Conservation (phyloP, 2,329 filamentous ascomycete genomes). For the Apiospora aurea region DNA sequence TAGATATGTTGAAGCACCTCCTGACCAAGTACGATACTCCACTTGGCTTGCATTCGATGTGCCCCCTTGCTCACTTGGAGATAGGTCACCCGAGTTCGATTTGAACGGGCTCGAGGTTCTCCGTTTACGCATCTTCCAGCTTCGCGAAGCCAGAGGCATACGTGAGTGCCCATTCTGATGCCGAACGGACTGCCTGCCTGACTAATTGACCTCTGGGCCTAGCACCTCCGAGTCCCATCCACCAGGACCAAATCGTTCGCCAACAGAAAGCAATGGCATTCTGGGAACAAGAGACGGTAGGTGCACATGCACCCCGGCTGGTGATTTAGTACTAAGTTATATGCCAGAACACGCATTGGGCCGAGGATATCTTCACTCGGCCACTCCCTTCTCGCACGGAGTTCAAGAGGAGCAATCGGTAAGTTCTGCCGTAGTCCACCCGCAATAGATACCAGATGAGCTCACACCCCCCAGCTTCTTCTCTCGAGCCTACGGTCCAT, state of each 20-base stretch:
- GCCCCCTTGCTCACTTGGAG: constrained; percentile 30
- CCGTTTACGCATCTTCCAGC: constrained; percentile 55
- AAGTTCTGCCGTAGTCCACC: constrained; percentile 28
- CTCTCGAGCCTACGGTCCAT: constrained; percentile 32
- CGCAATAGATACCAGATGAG: background rate
- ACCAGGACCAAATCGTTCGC: constrained; percentile 33
- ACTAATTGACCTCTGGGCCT: background rate
- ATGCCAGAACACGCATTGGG: constrained; percentile 62
- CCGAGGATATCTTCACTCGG: constrained; percentile 65
- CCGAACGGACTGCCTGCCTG: constrained; percentile 12
- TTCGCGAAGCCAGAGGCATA: constrained; percentile 62
- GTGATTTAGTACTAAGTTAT: background rate
- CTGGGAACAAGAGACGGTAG: constrained; percentile 39
- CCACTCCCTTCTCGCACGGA: constrained; percentile 59
- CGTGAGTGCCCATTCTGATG: constrained; percentile 45
- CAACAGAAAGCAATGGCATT: constrained; percentile 38
- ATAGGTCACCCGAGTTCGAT: constrained; percentile 61
- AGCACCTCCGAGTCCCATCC: constrained; percentile 39
- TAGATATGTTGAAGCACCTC: constrained; percentile 57
- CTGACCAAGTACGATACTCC: constrained; percentile 50
- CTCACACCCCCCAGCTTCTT: background rate
- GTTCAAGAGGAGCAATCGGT: constrained; percentile 51
- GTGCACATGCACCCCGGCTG: constrained; percentile 21
- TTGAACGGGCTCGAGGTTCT: constrained; percentile 60
- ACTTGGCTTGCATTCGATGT: background rate